These are phyloP conservation scores for Trichoderma lentiforme DNA, from an alignment of 2,329 filamentous ascomycete genomes.

Conservation along the genomic window DNA sequence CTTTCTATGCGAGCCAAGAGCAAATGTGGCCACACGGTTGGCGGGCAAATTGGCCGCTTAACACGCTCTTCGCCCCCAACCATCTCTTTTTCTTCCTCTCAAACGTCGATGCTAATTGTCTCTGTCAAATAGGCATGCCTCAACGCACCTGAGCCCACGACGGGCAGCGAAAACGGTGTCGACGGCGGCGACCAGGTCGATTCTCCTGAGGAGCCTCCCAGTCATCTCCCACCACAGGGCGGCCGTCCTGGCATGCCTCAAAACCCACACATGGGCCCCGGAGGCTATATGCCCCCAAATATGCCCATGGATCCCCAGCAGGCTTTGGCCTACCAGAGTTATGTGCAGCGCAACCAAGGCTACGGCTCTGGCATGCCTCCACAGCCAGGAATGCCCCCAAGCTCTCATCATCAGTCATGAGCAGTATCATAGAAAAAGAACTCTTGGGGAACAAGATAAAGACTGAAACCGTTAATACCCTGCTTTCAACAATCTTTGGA, in stretches of 20 bases:
- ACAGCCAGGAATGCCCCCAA: constrained; percentile 74
- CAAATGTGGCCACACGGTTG: background rate
- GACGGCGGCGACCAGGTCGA: constrained; percentile 76
- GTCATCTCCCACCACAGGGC: constrained; percentile 65
- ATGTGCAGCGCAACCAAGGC: constrained; percentile 67
- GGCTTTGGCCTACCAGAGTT: constrained; percentile 79
- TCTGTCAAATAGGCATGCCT: constrained; percentile 72
- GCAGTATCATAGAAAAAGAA: constrained; percentile 18
- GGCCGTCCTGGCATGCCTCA: constrained; percentile 63
- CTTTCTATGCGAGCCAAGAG: background rate
- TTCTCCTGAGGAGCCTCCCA: constrained; percentile 83
- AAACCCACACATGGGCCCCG: constrained; percentile 60
- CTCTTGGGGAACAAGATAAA: constrained; percentile 14
- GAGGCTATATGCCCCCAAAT: constrained; percentile 54
- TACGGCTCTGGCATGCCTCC: constrained; percentile 77
- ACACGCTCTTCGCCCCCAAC: background rate
- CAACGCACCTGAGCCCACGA: constrained; percentile 87
- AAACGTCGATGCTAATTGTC: constrained; percentile 30
- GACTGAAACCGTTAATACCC: constrained; percentile 51
- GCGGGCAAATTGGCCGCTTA: background rate
- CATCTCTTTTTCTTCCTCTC: background rate
- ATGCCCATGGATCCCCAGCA: constrained; percentile 73
- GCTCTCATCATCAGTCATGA: constrained; percentile 77
- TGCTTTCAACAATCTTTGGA: constrained; percentile 53
- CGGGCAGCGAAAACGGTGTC: constrained; percentile 76